These are phyloP conservation scores for Zea mays DNA, from an alignment of 176 grass and related monocot species.

Conservation along the genomic window DNA sequence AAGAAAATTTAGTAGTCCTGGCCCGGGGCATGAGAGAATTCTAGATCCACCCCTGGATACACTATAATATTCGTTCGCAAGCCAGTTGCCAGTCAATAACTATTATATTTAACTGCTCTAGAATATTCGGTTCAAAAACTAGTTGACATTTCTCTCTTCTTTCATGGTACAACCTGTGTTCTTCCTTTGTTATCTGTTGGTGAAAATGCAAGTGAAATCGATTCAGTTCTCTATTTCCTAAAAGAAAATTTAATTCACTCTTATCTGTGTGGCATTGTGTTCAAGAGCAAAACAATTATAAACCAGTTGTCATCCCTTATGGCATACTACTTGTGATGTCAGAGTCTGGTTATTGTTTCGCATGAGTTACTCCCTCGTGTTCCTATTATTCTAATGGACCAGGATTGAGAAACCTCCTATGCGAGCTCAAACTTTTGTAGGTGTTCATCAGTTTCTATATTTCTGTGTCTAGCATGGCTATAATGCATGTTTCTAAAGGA, in stretches of 20 bases:
- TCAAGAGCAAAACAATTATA: not conserved
- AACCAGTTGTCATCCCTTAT: not conserved
- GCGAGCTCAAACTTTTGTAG: not conserved
- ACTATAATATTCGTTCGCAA: conserved; percentile 19
- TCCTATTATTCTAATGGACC: not conserved
- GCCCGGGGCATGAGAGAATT: too few species aligned
- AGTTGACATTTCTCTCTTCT: not conserved
- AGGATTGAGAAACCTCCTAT: not conserved
- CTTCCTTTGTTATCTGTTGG: conserved; percentile 3
- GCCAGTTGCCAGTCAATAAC: not conserved
- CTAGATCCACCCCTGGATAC: not conserved
- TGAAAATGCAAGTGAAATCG: not conserved
- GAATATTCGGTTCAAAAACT: conserved; percentile 11
- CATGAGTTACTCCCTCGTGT: not conserved
- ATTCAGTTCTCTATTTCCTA: not conserved
- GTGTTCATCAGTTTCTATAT: too few species aligned
- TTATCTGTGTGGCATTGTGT: not conserved
- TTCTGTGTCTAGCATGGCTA: not conserved
- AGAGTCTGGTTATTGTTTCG: conserved; percentile 18
- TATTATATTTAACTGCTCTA: not conserved
- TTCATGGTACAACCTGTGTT: conserved; percentile 13
- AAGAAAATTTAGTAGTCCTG: too few species aligned
- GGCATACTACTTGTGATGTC: not conserved
- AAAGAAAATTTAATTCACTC: not conserved
- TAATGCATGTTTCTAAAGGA: not conserved